Evolutionary conservation across 2,329 filamentous ascomycete species (phyloP).

Genomic region (Diaporthe sp.): DNA sequence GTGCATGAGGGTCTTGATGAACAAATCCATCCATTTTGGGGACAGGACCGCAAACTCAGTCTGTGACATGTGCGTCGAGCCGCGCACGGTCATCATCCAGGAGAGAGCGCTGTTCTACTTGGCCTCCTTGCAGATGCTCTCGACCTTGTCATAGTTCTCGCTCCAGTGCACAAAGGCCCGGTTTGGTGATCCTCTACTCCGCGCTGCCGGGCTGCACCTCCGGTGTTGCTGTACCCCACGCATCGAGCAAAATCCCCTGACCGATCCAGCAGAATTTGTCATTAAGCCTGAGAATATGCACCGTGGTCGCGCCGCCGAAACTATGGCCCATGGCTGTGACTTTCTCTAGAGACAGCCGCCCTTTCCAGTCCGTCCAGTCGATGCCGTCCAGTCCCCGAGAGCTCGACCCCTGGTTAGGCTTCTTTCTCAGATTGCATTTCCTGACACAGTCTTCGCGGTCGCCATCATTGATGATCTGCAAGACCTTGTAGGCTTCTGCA

Average conservation of each 20-base stretch:
- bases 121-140: slow-evolving; percentile 69
- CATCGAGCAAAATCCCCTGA: slow-evolving; percentile 76
- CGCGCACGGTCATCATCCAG: slow-evolving; percentile 67
- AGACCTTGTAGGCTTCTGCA: slow-evolving; percentile 71
- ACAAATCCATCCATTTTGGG: slow-evolving; percentile 67
- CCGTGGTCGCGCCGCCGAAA: slow-evolving; percentile 75
- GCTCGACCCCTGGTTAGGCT: slow-evolving; percentile 71
- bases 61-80: slow-evolving; percentile 75
- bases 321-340: slow-evolving; percentile 76
- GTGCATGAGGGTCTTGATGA: slow-evolving; percentile 75
- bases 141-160: slow-evolving; percentile 71
- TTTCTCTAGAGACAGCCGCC: slow-evolving; percentile 66
- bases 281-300: slow-evolving; percentile 69
- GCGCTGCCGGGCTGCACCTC: slow-evolving; percentile 56
- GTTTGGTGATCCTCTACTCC: slow-evolving; percentile 59
- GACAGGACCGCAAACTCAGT: slow-evolving; percentile 77
- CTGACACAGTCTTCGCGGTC: slow-evolving; percentile 62
- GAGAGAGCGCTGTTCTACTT: slow-evolving; percentile 59
- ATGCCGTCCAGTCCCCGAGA: slow-evolving; percentile 69
- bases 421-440: slow-evolving; percentile 66
- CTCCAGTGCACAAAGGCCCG: slow-evolving; percentile 79
- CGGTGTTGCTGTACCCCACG: slow-evolving; percentile 69
- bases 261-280: slow-evolving; percentile 69
- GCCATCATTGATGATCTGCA: slow-evolving; percentile 68
- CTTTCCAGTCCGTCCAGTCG: slow-evolving; percentile 69